Conservation (phyloP, 768 basidiomycete species). For the Zangia roseola region DNA sequence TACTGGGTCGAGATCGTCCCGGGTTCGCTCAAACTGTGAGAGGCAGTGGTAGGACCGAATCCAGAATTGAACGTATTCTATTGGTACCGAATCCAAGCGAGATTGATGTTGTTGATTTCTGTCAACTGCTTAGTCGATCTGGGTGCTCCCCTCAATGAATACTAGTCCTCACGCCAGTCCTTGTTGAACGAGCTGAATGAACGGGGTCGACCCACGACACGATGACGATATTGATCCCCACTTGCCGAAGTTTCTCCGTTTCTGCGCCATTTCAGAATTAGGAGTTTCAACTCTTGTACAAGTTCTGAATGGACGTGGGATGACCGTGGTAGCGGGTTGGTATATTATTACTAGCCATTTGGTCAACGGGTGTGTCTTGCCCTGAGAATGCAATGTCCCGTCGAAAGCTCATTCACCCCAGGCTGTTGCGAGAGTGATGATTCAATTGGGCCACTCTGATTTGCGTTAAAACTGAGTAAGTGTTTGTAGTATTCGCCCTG, state of each 20-base stretch:
- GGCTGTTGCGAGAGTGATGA: no score
- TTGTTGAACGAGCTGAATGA: not conserved
- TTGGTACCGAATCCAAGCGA: slow-evolving; percentile 1
- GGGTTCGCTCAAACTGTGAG: slow-evolving; percentile 25
- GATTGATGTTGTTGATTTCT: slow-evolving; percentile 5
- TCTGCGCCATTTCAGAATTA: not conserved
- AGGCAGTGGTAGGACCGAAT: not conserved
- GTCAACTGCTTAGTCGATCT: not conserved
- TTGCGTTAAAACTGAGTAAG: no score
- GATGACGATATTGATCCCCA: not conserved
- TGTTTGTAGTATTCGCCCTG: no score
- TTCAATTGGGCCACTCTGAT: no score
- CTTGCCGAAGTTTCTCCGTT: not conserved
- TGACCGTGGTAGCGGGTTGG: not conserved
- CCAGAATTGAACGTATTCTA: not conserved
- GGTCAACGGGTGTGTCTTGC: no score
- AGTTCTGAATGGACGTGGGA: not conserved
- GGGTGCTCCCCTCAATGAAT: not conserved
- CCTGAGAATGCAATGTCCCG: no score
- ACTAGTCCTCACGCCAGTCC: no score
- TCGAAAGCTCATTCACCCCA: no score
- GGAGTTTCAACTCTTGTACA: not conserved
- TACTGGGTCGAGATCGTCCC: slow-evolving; percentile 64
- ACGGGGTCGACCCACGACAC: no score
- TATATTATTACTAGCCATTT: no score